Base-by-base conservation (phyloP, 2,329 filamentous ascomycete species). In the Aureobasidium vineae region DNA sequence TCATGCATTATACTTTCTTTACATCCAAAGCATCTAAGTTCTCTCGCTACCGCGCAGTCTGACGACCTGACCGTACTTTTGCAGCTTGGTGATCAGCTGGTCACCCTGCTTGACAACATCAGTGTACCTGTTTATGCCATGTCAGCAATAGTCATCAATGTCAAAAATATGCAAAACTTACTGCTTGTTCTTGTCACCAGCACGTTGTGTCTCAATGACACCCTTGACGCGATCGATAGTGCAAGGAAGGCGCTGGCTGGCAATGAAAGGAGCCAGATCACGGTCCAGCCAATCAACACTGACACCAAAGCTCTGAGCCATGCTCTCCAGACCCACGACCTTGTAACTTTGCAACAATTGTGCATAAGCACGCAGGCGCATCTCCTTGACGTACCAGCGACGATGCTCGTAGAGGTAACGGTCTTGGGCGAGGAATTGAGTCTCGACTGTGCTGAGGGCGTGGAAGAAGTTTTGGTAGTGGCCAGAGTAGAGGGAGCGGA, bases 121-220 rank as follows among this genome's bases (percentile, higher is more conserved):
- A 73, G 93, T 90, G 80, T 99, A 99, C 45, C 75, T 77, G 61
- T 3, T 36, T 3, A 11, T 2, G 6, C 26, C 5, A 15, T n/a
- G 11, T 45, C 28, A 53, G 45, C 8, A 23, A 40, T 15, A 26
- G 16, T 38, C 19, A 13, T 50, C 26, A 53, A 21, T 16, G n/a
- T 5, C 8, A 16, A 2, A 38, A 5, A 21, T 16, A 6, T 23
- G 31, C 13, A 11, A 7, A 16, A 74, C 75, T 72, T 70, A 77
- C 82, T 99, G 95, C 85, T 97, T 97, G 85, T 98, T 98, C 88
- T 99, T 99, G 82, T 97, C 93, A 77, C 98, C 95, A 10, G 94
- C 93, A 65, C 95, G 86, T 82, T 97, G 97, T 52, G 95, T 99
- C 85, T 98, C 95, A 74, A 99, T 98, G 72, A 98, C 90, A 71